phyloP scores from a whole-genome alignment of 2,329 filamentous ascomycete genomes.

The Scytalidium lignicola region DNA sequence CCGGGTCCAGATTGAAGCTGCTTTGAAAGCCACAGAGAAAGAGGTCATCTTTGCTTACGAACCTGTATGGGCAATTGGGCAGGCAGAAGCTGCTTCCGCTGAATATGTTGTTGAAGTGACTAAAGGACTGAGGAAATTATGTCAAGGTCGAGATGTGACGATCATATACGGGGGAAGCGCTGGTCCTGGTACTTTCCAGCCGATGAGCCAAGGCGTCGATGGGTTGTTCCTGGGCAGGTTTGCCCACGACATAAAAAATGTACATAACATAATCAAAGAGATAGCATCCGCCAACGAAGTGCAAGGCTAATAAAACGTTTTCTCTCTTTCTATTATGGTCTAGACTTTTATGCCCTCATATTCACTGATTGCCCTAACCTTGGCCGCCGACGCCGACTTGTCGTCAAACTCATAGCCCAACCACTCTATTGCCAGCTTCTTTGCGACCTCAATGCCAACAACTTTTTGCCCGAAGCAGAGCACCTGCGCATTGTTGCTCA shows the following conservation, averaged over 20 bases:
- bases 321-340: neutral
- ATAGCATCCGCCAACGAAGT: too few species aligned
- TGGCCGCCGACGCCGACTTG: conserved; percentile 14
- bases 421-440: conserved; percentile 76
- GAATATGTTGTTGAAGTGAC: conserved; percentile 66
- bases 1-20: conserved; percentile 56
- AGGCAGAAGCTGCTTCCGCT: conserved; percentile 62
- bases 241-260: conserved; percentile 66
- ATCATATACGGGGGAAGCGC: conserved; percentile 82
- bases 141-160: conserved; percentile 58
- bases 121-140: conserved; percentile 35
- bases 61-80: conserved; percentile 85
- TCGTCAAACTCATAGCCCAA: conserved; percentile 75
- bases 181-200: conserved; percentile 69
- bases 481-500: conserved; percentile 84
- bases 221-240: conserved; percentile 79
- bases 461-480: conserved; percentile 83
- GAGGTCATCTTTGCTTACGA: conserved; percentile 80
- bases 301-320: too few species aligned
- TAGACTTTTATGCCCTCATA: conserved; percentile 12
- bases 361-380: conserved; percentile 21
- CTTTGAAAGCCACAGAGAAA: conserved; percentile 54
- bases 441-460: conserved; percentile 73
- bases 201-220: conserved; percentile 65
- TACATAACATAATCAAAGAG: neutral